Evolutionary conservation across 208 protist genomes (phyloP), one percentile per base, ranked within the genome.

Genomic region (Trypanosoma lewisi): DNA sequence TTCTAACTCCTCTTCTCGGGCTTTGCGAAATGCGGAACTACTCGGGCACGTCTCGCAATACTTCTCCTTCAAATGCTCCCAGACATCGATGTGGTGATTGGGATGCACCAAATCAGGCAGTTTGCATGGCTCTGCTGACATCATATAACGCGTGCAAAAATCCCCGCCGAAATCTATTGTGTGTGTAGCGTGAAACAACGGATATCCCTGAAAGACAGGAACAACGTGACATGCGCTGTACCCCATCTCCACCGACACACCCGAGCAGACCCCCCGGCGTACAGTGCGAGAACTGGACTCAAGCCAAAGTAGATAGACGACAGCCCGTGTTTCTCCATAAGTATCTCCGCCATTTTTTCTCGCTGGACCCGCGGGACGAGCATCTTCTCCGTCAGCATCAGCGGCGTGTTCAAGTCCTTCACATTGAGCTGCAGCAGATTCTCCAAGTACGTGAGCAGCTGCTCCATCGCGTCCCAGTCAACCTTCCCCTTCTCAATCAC

Each of bases 181-280:
- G 52, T 88, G 77, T 12, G 85, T 94, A n/a, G 93, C 87, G 73
- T 98, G 94, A 67, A 96, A 96, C 25, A 98, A 80, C 4, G 91
- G 80, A 42, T 94, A 91, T 49, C 97, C 96, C 78, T 99, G 97
- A 82, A 98, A 99, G 63, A 99, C 97, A 60, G 98, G 98, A 33
- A 98, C 95, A 19, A 97, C 97, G 82, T 99, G 97, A 69, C 97
- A 95, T 27, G 98, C 96, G 67, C 97, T 94, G 80, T 99, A 88
- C 34, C 98, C 98, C 59, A 96, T 85, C 61, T 99, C 97, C 9
- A 99, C 80, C 2, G 91, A 83, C 16, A 96, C 61, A 37, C 94
- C 94, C 21, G 80, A 96, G 75, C 87, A 80, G 16, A 89, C 62
- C 1, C 94, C 94, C 77, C 67, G 9, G 89, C 89, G 74, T 95